Percentiles rank a stretch among this genome's conserved stretches.
phyloP scores from a whole-genome alignment of 208 protist species.

The Tritrichomonas musculus region DNA sequence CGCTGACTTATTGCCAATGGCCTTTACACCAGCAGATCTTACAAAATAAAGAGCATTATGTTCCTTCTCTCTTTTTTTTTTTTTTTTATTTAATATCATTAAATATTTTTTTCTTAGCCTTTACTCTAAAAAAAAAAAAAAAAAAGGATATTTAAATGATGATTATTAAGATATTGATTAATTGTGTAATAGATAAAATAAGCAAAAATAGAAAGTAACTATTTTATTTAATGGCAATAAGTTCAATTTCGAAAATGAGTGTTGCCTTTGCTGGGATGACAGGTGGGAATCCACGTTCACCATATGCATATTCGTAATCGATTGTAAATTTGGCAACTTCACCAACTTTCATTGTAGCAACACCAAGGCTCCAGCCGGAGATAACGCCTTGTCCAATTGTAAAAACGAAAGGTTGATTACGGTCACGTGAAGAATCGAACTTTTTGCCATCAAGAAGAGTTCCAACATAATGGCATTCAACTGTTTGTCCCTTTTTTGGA shows the following conservation, averaged over 20 bases:
- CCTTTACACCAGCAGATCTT: slow-evolving; percentile 18
- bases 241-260: background rate
- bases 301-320: background rate
- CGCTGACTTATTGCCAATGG: background rate
- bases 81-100: too few species aligned
- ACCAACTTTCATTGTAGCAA: background rate
- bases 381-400: background rate
- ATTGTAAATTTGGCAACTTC: background rate
- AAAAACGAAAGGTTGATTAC: background rate
- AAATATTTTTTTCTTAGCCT: too few species aligned
- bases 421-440: background rate
- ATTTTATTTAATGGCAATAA: background rate
- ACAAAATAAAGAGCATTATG: background rate
- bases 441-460: background rate
- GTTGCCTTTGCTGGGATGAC: background rate
- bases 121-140: too few species aligned
- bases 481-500: background rate
- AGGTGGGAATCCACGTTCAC: background rate
- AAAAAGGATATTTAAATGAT: too few species aligned
- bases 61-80: too few species aligned
- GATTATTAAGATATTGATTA: too few species aligned
- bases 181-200: too few species aligned
- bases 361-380: background rate
- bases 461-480: background rate
- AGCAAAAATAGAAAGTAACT: too few species aligned